A percentile compares a stretch with the other conserved stretches of the same genome.
These are phyloP conservation scores for Haplosporangium gracile DNA, from an alignment of 192 early-diverging fungal species.

Conservation along the genomic window DNA sequence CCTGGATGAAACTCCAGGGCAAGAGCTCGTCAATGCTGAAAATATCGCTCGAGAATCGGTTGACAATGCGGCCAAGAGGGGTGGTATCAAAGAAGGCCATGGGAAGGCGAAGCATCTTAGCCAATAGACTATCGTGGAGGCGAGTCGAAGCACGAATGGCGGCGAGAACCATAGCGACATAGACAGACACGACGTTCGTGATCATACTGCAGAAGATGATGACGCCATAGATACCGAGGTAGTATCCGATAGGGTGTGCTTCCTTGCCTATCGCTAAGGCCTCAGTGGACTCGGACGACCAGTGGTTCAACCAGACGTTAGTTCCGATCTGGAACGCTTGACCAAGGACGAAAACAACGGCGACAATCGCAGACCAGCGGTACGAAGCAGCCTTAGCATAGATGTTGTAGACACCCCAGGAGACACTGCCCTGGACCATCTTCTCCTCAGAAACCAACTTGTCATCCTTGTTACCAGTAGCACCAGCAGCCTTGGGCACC, in stretches of 20 bases:
- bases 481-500: constrained; percentile 17
- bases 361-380: constrained; percentile 66
- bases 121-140: constrained; percentile 74
- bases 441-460: constrained; percentile 86
- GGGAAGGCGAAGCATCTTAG: constrained; percentile 73
- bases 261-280: neutral
- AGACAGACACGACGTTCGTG: constrained; percentile 26
- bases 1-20: constrained; percentile 65
- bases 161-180: constrained; percentile 42
- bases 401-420: constrained; percentile 79
- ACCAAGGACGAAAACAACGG: constrained; percentile 65
- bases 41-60: constrained; percentile 93
- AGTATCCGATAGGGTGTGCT: constrained; percentile 22
- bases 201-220: constrained; percentile 37
- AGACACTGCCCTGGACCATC: constrained; percentile 84
- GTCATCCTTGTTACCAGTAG: constrained; percentile 27
- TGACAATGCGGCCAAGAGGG: constrained; percentile 76
- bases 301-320: constrained; percentile 79
- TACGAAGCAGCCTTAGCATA: constrained; percentile 85
- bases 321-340: constrained; percentile 68
- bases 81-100: constrained; percentile 77
- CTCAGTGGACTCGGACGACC: constrained; percentile 42
- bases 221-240: constrained; percentile 41
- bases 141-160: constrained; percentile 71
- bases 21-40: constrained; percentile 83